Evolutionary conservation across 1,284 basidiomycete species (phyloP), one percentile per base, ranked within the genome.

Genomic region (Melampsora abietis-canadensis): DNA sequence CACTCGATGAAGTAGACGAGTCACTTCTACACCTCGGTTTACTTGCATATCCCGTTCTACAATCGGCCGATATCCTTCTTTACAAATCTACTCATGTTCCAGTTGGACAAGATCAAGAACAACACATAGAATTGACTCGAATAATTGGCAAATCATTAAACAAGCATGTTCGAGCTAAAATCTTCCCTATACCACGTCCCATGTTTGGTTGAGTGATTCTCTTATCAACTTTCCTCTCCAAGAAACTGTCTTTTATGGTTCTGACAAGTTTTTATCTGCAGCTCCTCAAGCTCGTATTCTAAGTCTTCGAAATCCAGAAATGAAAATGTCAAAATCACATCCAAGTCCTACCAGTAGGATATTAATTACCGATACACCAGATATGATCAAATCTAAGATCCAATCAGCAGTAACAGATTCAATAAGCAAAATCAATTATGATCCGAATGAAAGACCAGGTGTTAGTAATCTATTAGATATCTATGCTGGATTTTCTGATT

Each of bases 311-410:
- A 90, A 95, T 81, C 92, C 94, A 0, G 84, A 85, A 0, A 86
- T 89, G 12, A 98, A 97, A 82, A 98, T 98, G 94, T 96, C 93
- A 54, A 97, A 97, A 82, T 97, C 94, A 0, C 86, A 91, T 0
- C 89, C 89, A 0, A 88, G 92, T 80, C 78, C 87, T 0, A 84
- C 87, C n/a, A 94, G 92, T 0, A 89, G 93, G 31, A 92, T 97
- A 78, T 84, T 92, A 72, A 85, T 97, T 51, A 95, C 92, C 24
- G 94, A 97, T 80, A 83, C 86, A 0, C 82, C 87, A 0, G 79
- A 83, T 2, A 82, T 87, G 79, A 91, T 96, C 47, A 81, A 81
- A 51, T 80, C 84, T 24, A 96, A 96, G 82, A 86, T 98, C 77
- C 87, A 88, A 34, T 84, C 85, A 6, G 92, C 94, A 0, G 89